These are phyloP conservation scores for Botrytis hyacinthi DNA, from an alignment of 2,329 filamentous ascomycete species.

Conservation along the genomic window DNA sequence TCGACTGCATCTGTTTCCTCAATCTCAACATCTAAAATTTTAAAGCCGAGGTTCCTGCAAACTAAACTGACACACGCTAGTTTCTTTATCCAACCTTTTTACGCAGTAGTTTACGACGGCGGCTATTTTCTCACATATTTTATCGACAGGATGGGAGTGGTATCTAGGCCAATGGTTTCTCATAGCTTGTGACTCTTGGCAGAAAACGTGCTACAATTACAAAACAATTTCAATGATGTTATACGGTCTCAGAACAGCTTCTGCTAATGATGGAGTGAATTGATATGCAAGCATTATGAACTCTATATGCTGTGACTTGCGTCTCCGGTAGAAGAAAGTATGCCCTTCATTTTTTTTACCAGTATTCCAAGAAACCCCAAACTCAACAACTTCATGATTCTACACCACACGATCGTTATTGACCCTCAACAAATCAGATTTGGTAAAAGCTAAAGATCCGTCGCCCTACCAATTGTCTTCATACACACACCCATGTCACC, in stretches of 20 bases:
- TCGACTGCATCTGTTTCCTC: background rate
- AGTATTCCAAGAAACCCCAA: background rate
- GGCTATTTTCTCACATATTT: background rate
- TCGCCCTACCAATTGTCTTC: background rate
- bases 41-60: background rate
- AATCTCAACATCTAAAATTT: too few species aligned
- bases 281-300: background rate
- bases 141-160: too few species aligned
- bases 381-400: background rate
- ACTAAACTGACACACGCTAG: background rate
- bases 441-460: background rate
- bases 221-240: background rate
- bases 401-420: background rate
- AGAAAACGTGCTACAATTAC: background rate
- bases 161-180: background rate
- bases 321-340: background rate
- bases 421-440: background rate
- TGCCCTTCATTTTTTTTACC: background rate
- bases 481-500: background rate
- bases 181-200: too few species aligned
- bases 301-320: background rate
- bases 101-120: background rate
- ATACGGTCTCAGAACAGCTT: background rate
- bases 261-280: accelerated
- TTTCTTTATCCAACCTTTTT: background rate